Evolutionary conservation across 495 filamentous ascomycete species (phyloP).

Genomic region (Penicillium taxi): DNA sequence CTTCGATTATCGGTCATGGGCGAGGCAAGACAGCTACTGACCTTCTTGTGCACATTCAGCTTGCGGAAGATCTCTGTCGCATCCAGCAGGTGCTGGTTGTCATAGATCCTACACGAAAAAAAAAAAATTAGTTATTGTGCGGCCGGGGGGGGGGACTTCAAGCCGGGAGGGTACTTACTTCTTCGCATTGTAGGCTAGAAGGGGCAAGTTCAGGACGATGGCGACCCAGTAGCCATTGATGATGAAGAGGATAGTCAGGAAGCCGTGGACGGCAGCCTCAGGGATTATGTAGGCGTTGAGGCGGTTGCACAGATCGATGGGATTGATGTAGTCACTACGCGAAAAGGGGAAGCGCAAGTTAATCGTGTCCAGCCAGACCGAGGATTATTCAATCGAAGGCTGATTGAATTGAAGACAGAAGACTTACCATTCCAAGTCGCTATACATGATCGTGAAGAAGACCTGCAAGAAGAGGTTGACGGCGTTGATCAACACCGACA

Average conservation of each 20-base stretch:
- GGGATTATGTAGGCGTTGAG: slow-evolving; percentile 99
- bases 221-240: slow-evolving; percentile 99
- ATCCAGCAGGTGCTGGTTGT: slow-evolving; percentile 93
- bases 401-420: neutral
- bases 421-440: slow-evolving; percentile 90
- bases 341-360: slow-evolving; percentile 14
- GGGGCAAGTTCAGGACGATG: slow-evolving; percentile 81
- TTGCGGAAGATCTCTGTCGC: slow-evolving; percentile 99
- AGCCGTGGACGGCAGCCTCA: slow-evolving; percentile 93
- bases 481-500: slow-evolving; percentile 98
- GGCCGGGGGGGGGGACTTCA: neutral
- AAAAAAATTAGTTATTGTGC: slow-evolving; percentile 6
- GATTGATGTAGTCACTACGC: slow-evolving; percentile 96
- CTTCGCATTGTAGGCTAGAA: slow-evolving; percentile 91
- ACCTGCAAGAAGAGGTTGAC: slow-evolving; percentile 99
- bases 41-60: slow-evolving; percentile 98
- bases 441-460: slow-evolving; percentile 99
- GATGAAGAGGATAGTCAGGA: slow-evolving; percentile 88
- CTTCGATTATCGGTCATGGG: slow-evolving; percentile 7
- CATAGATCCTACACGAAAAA: slow-evolving; percentile 62
- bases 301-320: slow-evolving; percentile 99
- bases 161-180: slow-evolving; percentile 56
- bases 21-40: slow-evolving; percentile 27
- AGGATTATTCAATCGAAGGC: neutral
- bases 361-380: slow-evolving; percentile 8